Percentiles rank a stretch among this genome's conserved stretches.
These are phyloP conservation scores for Ophiostoma sp. DNA, from an alignment of 2,329 filamentous ascomycete species.

Conservation along the genomic window DNA sequence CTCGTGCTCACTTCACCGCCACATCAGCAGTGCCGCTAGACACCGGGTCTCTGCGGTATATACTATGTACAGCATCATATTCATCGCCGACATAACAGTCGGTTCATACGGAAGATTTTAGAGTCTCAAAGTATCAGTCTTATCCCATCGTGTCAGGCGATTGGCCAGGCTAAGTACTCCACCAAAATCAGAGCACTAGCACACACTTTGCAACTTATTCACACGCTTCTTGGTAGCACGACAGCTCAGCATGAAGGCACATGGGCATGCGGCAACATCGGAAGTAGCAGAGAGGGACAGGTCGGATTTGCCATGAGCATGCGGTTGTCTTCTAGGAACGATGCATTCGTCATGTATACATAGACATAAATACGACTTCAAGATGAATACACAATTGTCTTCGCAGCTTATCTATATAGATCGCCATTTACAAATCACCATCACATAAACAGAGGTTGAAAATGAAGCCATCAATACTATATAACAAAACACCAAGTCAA, in stretches of 20 bases:
- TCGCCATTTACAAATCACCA: too few species aligned
- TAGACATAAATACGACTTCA: too few species aligned
- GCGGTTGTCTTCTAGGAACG: too few species aligned
- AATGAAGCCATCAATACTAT: background rate
- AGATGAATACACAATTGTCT: too few species aligned
- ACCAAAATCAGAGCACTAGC: background rate
- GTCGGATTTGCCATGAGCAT: slow-evolving; percentile 10
- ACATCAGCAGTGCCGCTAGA: background rate
- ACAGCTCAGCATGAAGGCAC: slow-evolving; percentile 19
- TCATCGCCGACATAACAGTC: background rate
- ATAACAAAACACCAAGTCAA: background rate
- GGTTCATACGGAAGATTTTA: background rate
- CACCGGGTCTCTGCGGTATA: background rate
- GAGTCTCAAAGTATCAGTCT: background rate
- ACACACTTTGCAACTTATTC: background rate
- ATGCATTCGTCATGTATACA: too few species aligned
- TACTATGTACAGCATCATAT: background rate
- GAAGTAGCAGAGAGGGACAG: slow-evolving; percentile 18
- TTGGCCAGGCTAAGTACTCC: background rate
- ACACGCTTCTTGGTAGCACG: slow-evolving; percentile 16
- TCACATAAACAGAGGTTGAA: too few species aligned
- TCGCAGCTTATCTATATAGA: too few species aligned
- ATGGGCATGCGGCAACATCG: slow-evolving; percentile 21
- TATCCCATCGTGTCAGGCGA: background rate
- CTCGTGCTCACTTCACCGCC: background rate